These are phyloP conservation scores for Cicer cuneatum DNA, from an alignment of 306 rosid genomes.

Conservation along the genomic window DNA sequence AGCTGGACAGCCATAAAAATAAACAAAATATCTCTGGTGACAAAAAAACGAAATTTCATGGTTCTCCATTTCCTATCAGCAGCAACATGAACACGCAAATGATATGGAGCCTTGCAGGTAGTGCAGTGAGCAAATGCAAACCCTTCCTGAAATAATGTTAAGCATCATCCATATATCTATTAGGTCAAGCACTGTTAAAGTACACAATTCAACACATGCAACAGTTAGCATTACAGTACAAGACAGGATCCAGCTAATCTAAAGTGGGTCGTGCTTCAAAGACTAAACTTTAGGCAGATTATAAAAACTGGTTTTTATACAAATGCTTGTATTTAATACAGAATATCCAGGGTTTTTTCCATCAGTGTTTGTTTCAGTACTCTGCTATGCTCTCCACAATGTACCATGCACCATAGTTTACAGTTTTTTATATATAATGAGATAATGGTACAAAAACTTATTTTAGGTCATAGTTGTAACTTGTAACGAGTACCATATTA, in stretches of 20 bases:
- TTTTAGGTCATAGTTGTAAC: too few relatives aligned
- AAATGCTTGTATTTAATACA: constrained; percentile 22
- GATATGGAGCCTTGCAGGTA: constrained; percentile 96
- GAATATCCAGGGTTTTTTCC: not conserved
- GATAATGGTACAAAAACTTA: too few relatives aligned
- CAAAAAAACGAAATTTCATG: constrained; percentile 91
- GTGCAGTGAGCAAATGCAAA: constrained; percentile 99
- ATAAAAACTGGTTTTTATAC: constrained; percentile 9
- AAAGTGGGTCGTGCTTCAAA: constrained; percentile 1
- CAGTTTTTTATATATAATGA: too few relatives aligned
- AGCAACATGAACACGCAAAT: constrained; percentile 91
- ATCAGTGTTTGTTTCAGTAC: too few relatives aligned
- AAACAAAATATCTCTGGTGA: constrained; percentile 91
- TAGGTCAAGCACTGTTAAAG: constrained; percentile 22
- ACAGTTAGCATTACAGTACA: not conserved
- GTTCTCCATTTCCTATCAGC: constrained; percentile 99
- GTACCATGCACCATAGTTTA: too few relatives aligned
- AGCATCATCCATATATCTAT: constrained; percentile 45
- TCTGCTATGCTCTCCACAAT: too few relatives aligned
- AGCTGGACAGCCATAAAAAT: constrained; percentile 89
- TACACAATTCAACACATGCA: constrained; percentile 15
- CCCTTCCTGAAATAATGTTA: constrained; percentile 82
- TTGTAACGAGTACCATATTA: not conserved
- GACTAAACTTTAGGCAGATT: constrained; percentile 24
- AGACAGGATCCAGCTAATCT: constrained; percentile 8